Evolutionary conservation across 257 asterid genomes (phyloP).

Genomic region (Solanum stenotomum): DNA sequence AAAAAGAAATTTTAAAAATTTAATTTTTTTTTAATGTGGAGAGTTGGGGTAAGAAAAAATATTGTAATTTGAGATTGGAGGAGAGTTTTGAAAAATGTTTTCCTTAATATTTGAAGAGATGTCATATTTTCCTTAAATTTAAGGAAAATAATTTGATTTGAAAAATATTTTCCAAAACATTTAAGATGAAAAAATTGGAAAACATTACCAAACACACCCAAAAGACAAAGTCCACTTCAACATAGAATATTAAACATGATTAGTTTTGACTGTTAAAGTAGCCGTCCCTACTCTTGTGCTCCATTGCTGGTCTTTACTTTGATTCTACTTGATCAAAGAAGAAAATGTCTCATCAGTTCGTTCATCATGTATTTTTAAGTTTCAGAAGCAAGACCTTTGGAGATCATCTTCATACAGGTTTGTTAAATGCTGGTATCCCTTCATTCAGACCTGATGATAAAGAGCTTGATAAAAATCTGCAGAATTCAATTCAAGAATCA

Average conservation of each 20-base stretch:
- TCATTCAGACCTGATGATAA: neutral
- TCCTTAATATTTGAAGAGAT: too few relatives aligned
- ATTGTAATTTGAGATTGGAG: too few relatives aligned
- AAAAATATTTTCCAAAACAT: too few relatives aligned
- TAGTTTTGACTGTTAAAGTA: neutral
- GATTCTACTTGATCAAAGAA: neutral
- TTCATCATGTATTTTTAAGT: conserved; percentile 5
- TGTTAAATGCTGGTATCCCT: neutral
- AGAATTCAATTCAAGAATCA: neutral
- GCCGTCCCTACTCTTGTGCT: neutral
- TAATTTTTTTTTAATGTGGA: too few relatives aligned
- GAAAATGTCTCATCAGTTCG: neutral
- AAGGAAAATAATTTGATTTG: too few relatives aligned
- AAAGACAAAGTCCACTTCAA: neutral
- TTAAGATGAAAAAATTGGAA: too few relatives aligned
- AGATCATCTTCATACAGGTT: neutral
- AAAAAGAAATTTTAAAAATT: too few relatives aligned
- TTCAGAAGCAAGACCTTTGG: neutral
- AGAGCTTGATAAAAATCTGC: neutral
- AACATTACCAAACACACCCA: too few relatives aligned
- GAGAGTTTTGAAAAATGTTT: too few relatives aligned
- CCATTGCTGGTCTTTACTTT: neutral
- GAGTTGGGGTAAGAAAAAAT: too few relatives aligned
- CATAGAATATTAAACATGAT: neutral
- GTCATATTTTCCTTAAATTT: too few relatives aligned